Evolutionary conservation across 2,329 filamentous ascomycete species (phyloP), one percentile per base, ranked within the genome.

Genomic region (Colletotrichum sidae): DNA sequence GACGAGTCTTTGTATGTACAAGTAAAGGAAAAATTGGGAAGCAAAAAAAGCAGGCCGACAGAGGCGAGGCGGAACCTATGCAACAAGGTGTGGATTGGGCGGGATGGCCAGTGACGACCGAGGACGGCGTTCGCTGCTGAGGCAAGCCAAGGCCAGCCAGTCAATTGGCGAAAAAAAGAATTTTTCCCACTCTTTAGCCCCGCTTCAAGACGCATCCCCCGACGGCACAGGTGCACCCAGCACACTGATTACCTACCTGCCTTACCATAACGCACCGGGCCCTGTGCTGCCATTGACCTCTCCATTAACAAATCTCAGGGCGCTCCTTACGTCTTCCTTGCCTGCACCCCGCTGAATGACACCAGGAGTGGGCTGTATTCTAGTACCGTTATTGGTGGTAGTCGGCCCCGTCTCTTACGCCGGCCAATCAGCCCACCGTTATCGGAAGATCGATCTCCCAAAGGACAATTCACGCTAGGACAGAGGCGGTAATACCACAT

Each of bases 11-110:
- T 64, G 52, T 62, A 63, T 52, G 47, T 37, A 25, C 25, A 25
- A 5, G 25, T 38, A 50, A 63, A 41, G 42, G 35, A 37, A 35
- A 45, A 56, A 57, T 49, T 57, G 46, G 55, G 46, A 54, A 65
- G 58, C 55, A 38, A 62, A 55, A 50, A 45, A 59, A n/a, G 41
- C 47, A 49, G 37, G 47, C 47, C 37, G 46, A 45, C 51, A 37
- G 46, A 65, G 62, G 52, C 63, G 53, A 66, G 59, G 59, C 59
- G 58, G 63, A 63, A 25, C 25, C 25, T 25, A 25, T 47, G 59
- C 42, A 63, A 49, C 59, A 63, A 66, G 58, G 63, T 63, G 63
- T 65, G 63, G 63, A 66, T 66, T 66, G 63, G 63, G 63, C 58
- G 63, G 63, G 63, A 66, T 66, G 59, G 58, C 63, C 63, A 63